Evolutionary conservation across 768 basidiomycete species (phyloP).

Genomic region (Gautieria morchelliformis): DNA sequence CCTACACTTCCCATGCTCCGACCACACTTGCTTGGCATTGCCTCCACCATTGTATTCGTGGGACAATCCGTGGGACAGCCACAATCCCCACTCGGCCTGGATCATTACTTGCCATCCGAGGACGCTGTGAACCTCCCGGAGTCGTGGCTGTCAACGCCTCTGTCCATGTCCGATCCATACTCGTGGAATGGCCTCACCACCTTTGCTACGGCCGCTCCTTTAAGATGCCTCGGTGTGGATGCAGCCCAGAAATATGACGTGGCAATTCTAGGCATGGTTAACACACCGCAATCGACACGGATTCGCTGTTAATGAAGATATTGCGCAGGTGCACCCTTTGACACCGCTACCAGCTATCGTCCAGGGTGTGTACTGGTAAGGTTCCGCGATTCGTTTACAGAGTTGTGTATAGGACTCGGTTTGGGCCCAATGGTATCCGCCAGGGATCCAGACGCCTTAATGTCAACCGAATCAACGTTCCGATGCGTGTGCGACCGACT

Average conservation of each 20-base stretch:
- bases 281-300: background rate
- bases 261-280: constrained; percentile 16
- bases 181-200: constrained; percentile 22
- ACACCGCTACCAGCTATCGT: constrained; percentile 23
- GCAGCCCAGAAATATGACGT: constrained; percentile 18
- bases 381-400: background rate
- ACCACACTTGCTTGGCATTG: background rate
- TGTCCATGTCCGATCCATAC: background rate
- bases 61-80: background rate
- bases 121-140: background rate
- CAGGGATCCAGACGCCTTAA: constrained; percentile 21
- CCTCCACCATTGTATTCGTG: background rate
- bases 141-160: background rate
- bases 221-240: constrained; percentile 22
- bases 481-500: constrained; percentile 18
- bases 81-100: background rate
- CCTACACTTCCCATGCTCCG: too few relatives aligned
- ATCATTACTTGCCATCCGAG: background rate
- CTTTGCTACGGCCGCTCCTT: constrained; percentile 17
- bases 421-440: constrained; percentile 26
- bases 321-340: constrained; percentile 20
- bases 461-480: constrained; percentile 22
- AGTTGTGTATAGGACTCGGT: constrained; percentile 14
- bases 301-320: background rate
- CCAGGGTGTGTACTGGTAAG: constrained; percentile 18